Evolutionary conservation across 371 early-diverging fungal genomes (phyloP).

Genomic region (Catenaria anguillulae): DNA sequence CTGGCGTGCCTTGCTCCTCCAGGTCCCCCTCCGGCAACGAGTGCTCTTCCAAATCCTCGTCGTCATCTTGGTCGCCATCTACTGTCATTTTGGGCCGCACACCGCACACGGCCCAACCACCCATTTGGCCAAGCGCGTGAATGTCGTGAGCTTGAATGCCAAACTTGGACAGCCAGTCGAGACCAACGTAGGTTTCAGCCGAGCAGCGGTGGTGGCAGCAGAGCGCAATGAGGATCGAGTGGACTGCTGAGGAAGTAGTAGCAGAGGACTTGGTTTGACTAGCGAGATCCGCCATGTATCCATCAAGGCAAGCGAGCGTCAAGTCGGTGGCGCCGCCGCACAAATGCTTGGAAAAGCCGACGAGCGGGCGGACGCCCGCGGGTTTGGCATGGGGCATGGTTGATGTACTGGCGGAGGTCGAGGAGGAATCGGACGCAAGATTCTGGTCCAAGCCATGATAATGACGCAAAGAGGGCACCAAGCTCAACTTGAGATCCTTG

Average conservation of each 20-base stretch:
- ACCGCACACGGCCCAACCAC: conserved; percentile 57
- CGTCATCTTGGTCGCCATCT: conserved; percentile 10
- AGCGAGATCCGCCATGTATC: conserved; percentile 18
- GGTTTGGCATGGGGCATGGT: background rate
- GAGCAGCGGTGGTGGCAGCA: conserved; percentile 82
- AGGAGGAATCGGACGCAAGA: background rate
- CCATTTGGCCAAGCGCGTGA: conserved; percentile 42
- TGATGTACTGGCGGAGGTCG: background rate
- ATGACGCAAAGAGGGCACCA: conserved; percentile 13
- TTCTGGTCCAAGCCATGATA: background rate
- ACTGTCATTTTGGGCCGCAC: conserved; percentile 11
- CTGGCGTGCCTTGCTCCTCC: background rate
- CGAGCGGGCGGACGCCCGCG: conserved; percentile 16
- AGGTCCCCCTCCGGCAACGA: conserved; percentile 22
- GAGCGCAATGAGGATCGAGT: conserved; percentile 66
- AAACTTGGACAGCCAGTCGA: conserved; percentile 34
- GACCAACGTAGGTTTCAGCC: conserved; percentile 59
- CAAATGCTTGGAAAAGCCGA: conserved; percentile 72
- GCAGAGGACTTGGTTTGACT: too few relatives aligned
- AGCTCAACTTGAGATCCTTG: conserved; percentile 53
- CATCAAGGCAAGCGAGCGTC: conserved; percentile 53
- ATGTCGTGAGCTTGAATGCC: conserved; percentile 37
- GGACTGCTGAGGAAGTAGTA: conserved; percentile 14
- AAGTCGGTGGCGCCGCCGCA: conserved; percentile 89
- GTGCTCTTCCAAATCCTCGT: conserved; percentile 30